Evolutionary conservation across 2,329 filamentous ascomycete species (phyloP).

Genomic region (Drechslerella coelobrocha): DNA sequence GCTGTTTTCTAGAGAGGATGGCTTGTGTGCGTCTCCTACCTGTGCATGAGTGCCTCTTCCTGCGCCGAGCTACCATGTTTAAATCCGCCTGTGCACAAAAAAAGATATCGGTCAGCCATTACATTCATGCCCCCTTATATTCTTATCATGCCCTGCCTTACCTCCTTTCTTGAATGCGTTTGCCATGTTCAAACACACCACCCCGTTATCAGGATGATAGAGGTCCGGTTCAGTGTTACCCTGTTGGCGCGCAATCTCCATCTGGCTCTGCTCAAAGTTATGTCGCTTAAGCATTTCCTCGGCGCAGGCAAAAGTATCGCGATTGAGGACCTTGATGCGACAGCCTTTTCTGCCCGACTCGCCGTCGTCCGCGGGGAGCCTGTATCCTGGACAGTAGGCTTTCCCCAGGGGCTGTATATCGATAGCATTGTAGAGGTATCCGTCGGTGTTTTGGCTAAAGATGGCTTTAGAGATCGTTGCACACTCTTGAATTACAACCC

Average conservation of each 20-base stretch:
- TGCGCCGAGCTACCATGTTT: conserved; percentile 69
- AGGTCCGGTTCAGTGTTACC: conserved; percentile 42
- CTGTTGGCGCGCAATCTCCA: conserved; percentile 45
- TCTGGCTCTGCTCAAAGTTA: conserved; percentile 54
- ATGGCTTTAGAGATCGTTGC: conserved; percentile 17
- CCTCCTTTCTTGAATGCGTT: conserved; percentile 66
- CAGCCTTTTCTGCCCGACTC: conserved; percentile 54
- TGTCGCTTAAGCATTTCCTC: conserved; percentile 57
- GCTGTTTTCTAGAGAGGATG: conserved; percentile 59
- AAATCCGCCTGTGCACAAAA: conserved; percentile 63
- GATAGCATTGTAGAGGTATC: conserved; percentile 40
- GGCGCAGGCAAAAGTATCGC: conserved; percentile 67
- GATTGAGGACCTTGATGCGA: conserved; percentile 64
- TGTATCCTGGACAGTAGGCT: conserved; percentile 60
- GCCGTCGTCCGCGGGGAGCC: conserved; percentile 54
- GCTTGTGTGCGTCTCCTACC: conserved; percentile 3
- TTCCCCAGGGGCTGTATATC: conserved; percentile 57
- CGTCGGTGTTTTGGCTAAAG: conserved; percentile 11
- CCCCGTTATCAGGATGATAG: conserved; percentile 57
- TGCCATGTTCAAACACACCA: conserved; percentile 73
- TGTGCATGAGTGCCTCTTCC: conserved; percentile 72
- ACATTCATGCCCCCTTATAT: no score
- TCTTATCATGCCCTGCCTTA: not conserved
- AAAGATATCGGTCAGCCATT: not conserved
- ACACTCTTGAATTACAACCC: conserved; percentile 9